Conservation (phyloP, 345 rosid species). For the Pistacia integerrima region DNA sequence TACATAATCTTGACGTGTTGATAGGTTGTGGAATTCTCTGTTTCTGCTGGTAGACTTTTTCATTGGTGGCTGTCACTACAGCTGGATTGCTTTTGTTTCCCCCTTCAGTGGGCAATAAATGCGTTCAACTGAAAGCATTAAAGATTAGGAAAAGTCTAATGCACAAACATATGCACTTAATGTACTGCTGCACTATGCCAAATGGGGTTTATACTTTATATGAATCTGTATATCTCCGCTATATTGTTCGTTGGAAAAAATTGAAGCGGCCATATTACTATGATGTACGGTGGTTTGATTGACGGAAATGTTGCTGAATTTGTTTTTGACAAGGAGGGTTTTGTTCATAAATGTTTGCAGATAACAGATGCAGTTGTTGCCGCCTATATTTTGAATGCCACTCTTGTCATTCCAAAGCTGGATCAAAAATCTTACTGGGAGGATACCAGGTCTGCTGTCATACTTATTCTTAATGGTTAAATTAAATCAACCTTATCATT, state of each 20-base stretch:
- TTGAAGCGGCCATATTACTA: not conserved
- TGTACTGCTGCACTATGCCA: not conserved
- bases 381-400: constrained; percentile 90
- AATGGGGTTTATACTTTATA: not conserved
- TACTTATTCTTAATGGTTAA: not conserved
- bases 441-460: constrained; percentile 63
- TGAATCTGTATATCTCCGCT: not conserved
- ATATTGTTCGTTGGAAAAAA: not conserved
- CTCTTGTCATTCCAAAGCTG: constrained; percentile 84
- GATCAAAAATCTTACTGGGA: constrained; percentile 93
- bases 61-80: not conserved
- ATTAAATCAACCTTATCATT: not conserved
- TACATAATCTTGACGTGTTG: not conserved
- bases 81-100: not conserved
- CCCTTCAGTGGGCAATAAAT: not conserved
- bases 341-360: too few species aligned
- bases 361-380: constrained; percentile 43
- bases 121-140: not conserved
- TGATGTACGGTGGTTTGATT: not conserved
- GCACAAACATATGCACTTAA: not conserved
- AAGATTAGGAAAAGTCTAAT: not conserved
- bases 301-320: not conserved
- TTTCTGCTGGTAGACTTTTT: too few species aligned
- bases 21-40: too few species aligned
- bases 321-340: constrained; percentile 14